Base-by-base conservation (phyloP, 441 rosid species). In the Populus trichocarpa region DNA sequence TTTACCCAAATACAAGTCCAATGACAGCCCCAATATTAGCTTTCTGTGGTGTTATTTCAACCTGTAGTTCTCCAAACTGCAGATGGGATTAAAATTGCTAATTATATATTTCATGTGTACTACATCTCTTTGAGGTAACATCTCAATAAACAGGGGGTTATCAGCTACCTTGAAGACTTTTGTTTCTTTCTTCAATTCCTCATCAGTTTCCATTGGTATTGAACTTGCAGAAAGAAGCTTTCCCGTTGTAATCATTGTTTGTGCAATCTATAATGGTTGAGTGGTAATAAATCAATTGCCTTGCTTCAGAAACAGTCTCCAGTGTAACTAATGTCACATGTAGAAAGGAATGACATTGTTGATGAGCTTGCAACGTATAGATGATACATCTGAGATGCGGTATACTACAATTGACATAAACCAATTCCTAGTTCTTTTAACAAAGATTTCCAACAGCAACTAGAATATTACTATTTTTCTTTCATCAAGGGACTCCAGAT, bases 51-150 rank as follows among this genome's bases (percentile, higher is more conserved):
- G 89, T 96, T 75, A 90, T 81, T 80, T 88, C 95, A 79, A 96
- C 90, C 81, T 93, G 97, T 83, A 93, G 97, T 1, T 92, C 95
- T 85, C 99, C 99, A 84, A 92, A 96, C 99, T 96, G 84, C 84
- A 87, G 36, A 80, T 14, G 32, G 57, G 70, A n/a, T 50, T 69
- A 23, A 18, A 12, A 69, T 80, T 53, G 18, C 57, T 4, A 23
- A 11, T 70, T 70, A 67, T 36, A 42, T n/a, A 7, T 8, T 20
- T 71, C 63, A 32, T 46, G 64, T 74, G 63, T 10, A 23, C 30
- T 66, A 71, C n/a, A 64, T 40, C 66, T 73, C 26, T 57, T 57
- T 35, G 78, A 61, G 38, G 68, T 73, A 66, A 72, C 20, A 74
- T 68, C 40, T 18, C 8, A 65, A 46, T 38, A 83, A 40, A 63